These are phyloP conservation scores for Streptanthus diversifolius DNA, from an alignment of 345 rosid genomes.

Conservation along the genomic window DNA sequence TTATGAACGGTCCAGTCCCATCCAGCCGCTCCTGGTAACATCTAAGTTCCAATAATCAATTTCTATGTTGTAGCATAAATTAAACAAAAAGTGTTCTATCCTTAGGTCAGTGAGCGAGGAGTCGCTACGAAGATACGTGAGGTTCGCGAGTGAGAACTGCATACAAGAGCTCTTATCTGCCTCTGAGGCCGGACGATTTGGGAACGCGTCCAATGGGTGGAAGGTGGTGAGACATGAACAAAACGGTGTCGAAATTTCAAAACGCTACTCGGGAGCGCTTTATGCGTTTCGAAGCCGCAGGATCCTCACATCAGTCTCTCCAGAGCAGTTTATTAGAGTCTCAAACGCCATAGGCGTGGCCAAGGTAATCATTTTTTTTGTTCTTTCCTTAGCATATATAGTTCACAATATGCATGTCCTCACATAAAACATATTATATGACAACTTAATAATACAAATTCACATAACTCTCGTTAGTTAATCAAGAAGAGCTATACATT, in stretches of 20 bases:
- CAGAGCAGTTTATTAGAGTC: constrained; percentile 65
- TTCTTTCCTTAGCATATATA: not conserved
- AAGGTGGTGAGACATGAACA: constrained; percentile 43
- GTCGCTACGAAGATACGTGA: constrained; percentile 67
- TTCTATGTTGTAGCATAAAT: not conserved
- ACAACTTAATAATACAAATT: no score
- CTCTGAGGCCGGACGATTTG: constrained; percentile 51
- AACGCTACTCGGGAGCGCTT: constrained; percentile 56
- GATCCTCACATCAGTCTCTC: constrained; percentile 62
- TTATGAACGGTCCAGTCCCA: not conserved
- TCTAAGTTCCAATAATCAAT: not conserved
- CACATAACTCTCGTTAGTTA: no score
- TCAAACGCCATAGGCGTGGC: constrained; percentile 83
- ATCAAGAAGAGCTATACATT: no score
- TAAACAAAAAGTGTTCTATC: not conserved
- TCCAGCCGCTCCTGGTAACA: constrained; percentile 11
- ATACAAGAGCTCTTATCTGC: constrained; percentile 73
- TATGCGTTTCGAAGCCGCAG: constrained; percentile 69
- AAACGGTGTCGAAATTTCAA: constrained; percentile 66
- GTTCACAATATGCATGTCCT: not conserved
- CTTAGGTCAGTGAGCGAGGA: constrained; percentile 74
- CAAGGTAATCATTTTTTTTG: constrained; percentile 39
- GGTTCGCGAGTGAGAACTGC: constrained; percentile 74
- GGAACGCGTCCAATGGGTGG: constrained; percentile 62
- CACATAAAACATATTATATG: no score